Conservation (phyloP, 2,329 filamentous ascomycete species). For the Sporothrix schenckii region DNA sequence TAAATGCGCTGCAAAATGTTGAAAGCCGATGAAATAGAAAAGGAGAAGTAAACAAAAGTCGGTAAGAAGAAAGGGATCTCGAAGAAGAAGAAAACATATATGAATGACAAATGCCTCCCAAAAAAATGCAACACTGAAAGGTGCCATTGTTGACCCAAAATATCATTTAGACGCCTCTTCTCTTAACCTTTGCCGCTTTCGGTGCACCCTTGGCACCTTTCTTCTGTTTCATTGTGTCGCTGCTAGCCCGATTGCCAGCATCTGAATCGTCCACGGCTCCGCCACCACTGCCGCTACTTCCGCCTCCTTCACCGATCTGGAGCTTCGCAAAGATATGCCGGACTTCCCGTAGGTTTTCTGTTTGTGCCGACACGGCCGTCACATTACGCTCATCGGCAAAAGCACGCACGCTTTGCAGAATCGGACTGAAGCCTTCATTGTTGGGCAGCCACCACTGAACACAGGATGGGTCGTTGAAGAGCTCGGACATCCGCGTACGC, state of each 20-base stretch:
- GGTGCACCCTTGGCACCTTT: background rate
- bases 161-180: background rate
- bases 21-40: slow-evolving; percentile 1
- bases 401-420: slow-evolving; percentile 74
- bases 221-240: background rate
- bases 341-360: slow-evolving; percentile 72
- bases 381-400: slow-evolving; percentile 79
- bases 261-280: slow-evolving; percentile 21
- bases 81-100: background rate
- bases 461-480: slow-evolving; percentile 73
- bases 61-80: background rate
- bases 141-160: background rate
- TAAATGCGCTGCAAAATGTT: slow-evolving; percentile 4
- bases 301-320: slow-evolving; percentile 47
- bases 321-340: slow-evolving; percentile 71
- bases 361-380: slow-evolving; percentile 58
- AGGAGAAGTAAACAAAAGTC: background rate
- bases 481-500: slow-evolving; percentile 71
- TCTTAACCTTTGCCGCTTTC: slow-evolving; percentile 18
- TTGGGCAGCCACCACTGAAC: slow-evolving; percentile 88
- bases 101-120: too few species aligned
- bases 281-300: background rate
- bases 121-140: background rate
- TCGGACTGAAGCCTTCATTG: slow-evolving; percentile 71
- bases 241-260: slow-evolving; percentile 1